Evolutionary conservation across 1,139 yeast species (phyloP), one percentile per base, ranked within the genome.

Genomic region (Sugiyamaella sp.): DNA sequence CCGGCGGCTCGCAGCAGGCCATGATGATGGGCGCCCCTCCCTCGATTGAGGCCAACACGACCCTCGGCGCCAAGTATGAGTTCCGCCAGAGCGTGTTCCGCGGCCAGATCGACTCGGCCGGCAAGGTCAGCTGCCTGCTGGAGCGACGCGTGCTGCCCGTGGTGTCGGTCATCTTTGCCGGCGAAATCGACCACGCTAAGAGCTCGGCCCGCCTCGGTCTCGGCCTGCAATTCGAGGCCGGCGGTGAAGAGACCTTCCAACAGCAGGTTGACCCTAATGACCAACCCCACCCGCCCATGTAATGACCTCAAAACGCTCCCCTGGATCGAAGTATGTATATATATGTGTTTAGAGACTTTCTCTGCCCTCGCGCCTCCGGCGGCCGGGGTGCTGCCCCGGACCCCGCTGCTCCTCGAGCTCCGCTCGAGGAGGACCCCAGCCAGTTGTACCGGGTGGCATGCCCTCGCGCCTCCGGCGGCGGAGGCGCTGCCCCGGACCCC

Each of bases 31-130:
- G 88, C 55, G 89, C 95, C 59, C 83, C 89, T 61, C 91, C 96
- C 45, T 84, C 85, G 51, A 79, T 89, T 57, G 97, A 91, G 70
- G 98, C 96, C 67, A 81, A 82, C 65, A 91, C 99, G 66, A 88
- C 97, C 60, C 73, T 93, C 56, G 99, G 97, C 74, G 97, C 97
- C 67, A 93, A 91, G 77, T 93, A 93, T 75, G 99, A 93, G 77
- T 95, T 90, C 81, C 90, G 97, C 77, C 95, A 90, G 75, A 86
- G 96, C 57, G 86, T 89, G 54, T 90, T 89, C 82, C 85, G 99
- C 74, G 98, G 98, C 67, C 96, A 91, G 74, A 70, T 93, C 60
- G 97, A 91, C 74, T 84, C 96, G 53, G 79, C 80, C 58, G 99
- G 99, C 73, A 90, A 89, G 76, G 95, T 93, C 54, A 80, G 88